These are phyloP conservation scores for Bipolaris sorokiniana DNA, from an alignment of 2,329 filamentous ascomycete species.

Conservation along the genomic window DNA sequence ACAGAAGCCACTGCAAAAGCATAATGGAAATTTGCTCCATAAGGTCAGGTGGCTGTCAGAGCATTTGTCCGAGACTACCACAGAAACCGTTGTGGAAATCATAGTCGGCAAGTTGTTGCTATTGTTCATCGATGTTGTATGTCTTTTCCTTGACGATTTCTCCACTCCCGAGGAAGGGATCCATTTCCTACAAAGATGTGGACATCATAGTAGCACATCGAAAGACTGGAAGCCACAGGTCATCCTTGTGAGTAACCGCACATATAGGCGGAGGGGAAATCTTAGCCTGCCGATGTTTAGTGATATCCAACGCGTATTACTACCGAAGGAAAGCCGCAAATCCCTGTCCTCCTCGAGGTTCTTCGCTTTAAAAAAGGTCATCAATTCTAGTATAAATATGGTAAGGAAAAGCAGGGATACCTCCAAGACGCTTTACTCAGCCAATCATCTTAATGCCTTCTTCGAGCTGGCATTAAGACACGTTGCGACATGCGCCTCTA, in stretches of 20 bases:
- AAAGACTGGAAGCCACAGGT: constrained; percentile 10
- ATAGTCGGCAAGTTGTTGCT: constrained; percentile 17
- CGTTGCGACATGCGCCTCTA: neutral
- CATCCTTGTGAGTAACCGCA: constrained; percentile 15
- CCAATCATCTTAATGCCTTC: constrained; percentile 16
- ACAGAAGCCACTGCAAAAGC: constrained; percentile 2
- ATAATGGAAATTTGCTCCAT: neutral
- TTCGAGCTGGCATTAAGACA: constrained; percentile 16
- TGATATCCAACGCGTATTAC: neutral
- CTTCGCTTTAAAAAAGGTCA: constrained; percentile 9
- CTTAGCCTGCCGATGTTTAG: neutral
- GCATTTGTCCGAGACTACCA: neutral
- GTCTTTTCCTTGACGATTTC: constrained; percentile 23
- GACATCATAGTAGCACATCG: neutral
- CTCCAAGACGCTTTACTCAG: constrained; percentile 17
- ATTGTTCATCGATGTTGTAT: constrained; percentile 20
- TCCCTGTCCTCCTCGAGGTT: constrained; percentile 1
- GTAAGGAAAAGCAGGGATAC: constrained; percentile 13
- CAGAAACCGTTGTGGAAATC: constrained; percentile 9
- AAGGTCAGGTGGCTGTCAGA: constrained; percentile 13
- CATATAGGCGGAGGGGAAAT: neutral
- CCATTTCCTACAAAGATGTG: constrained; percentile 10
- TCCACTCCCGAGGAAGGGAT: constrained; percentile 7
- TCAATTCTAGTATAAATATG: constrained; percentile 6
- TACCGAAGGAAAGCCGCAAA: constrained; percentile 3